These are phyloP conservation scores for Eucalyptus viminalis DNA, from an alignment of 345 rosid genomes.

Conservation along the genomic window DNA sequence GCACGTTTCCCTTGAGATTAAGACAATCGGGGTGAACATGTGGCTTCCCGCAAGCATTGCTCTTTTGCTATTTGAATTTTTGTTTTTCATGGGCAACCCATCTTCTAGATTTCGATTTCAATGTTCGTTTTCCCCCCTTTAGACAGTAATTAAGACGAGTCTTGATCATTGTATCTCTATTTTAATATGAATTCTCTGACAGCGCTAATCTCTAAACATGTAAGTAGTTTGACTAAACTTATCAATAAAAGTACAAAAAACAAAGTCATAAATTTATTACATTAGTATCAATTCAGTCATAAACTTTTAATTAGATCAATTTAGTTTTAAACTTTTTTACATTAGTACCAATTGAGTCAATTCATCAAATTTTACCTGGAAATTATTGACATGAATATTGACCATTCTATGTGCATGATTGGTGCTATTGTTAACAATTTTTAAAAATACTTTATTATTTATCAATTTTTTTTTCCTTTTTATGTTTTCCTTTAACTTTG, in stretches of 20 bases:
- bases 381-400: rapidly evolving
- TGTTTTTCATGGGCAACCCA: neutral
- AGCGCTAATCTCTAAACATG: neutral
- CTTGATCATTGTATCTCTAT: neutral
- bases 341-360: rapidly evolving
- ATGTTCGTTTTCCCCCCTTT: neutral
- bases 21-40: neutral
- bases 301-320: too few species aligned
- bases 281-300: rapidly evolving
- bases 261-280: too few species aligned
- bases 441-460: too few species aligned
- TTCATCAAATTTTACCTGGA: rapidly evolving
- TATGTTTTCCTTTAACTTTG: too few species aligned
- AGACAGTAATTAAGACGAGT: neutral
- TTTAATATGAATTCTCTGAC: rapidly evolving
- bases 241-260: too few species aligned
- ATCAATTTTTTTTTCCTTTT: too few species aligned
- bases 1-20: neutral
- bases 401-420: rapidly evolving
- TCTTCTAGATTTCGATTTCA: neutral
- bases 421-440: too few species aligned
- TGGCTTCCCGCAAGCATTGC: neutral
- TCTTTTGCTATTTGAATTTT: neutral
- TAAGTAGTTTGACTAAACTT: neutral
- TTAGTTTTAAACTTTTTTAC: rapidly evolving